Evolutionary conservation across 2,329 filamentous ascomycete species (phyloP).

Genomic region (Xylariaceae sp.): DNA sequence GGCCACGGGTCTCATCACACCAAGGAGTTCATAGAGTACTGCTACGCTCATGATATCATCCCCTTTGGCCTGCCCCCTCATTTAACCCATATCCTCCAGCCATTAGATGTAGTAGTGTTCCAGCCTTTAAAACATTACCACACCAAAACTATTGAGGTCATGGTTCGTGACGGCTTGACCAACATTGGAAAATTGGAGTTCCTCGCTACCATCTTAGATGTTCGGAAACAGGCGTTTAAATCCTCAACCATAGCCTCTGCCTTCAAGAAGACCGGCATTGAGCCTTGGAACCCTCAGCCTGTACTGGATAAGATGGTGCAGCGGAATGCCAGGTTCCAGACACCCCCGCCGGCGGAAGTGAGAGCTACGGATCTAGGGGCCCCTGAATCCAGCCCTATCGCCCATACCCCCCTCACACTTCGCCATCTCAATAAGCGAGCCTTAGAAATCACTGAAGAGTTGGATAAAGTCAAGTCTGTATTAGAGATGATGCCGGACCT

Average conservation of each 20-base stretch:
- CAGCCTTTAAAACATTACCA: not conserved
- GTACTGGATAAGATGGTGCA: not conserved
- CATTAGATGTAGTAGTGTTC: not conserved
- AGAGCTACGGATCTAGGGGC: no score
- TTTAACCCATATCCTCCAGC: not conserved
- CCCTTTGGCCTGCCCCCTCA: not conserved
- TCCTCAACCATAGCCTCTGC: not conserved
- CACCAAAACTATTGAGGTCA: not conserved
- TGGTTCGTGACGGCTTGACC: not conserved
- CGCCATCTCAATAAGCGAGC: not conserved
- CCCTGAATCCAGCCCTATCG: no score
- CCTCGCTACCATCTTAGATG: not conserved
- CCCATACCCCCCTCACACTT: no score
- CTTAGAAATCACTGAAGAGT: not conserved
- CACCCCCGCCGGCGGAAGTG: no score
- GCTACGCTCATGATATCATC: not conserved
- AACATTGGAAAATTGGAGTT: conserved; percentile 2
- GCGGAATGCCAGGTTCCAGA: no score
- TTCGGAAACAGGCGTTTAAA: not conserved
- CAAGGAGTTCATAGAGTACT: not conserved
- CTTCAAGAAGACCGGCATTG: not conserved
- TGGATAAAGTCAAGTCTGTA: not conserved
- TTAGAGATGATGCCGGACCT: not conserved
- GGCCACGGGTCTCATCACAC: not conserved
- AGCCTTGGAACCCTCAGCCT: not conserved